Conservation (phyloP, 495 filamentous ascomycete genomes). For the Penicilliopsis zonata region DNA sequence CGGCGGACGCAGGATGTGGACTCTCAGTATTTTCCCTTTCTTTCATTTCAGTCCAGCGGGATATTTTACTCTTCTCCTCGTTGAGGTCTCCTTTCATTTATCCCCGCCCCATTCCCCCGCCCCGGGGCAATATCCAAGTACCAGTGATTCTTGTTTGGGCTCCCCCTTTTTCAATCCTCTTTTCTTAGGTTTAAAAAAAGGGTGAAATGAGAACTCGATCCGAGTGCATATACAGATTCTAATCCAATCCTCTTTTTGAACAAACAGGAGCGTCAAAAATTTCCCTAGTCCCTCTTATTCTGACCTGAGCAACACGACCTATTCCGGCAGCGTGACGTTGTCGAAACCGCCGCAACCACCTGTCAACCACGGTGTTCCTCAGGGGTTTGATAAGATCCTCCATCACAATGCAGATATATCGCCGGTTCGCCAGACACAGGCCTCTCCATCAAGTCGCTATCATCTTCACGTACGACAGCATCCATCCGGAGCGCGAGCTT, state of each 20-base stretch:
- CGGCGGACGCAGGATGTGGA: conserved; percentile 23
- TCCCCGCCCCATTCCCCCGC: too few species aligned
- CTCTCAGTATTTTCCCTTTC: conserved; percentile 26
- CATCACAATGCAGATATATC: conserved; percentile 21
- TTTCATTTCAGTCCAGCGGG: conserved; percentile 9
- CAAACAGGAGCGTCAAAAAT: conserved; percentile 19
- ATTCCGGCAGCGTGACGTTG: conserved; percentile 5
- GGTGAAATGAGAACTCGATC: too few species aligned
- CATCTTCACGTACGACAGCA: conserved; percentile 76
- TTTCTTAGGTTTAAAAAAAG: too few species aligned
- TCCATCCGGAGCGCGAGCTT: conserved; percentile 78
- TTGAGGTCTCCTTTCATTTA: background rate
- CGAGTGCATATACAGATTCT: too few species aligned
- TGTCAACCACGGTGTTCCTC: conserved; percentile 19
- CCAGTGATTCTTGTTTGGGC: too few species aligned
- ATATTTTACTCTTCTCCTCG: conserved; percentile 3
- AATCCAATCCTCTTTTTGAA: too few species aligned
- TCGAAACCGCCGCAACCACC: conserved; percentile 4
- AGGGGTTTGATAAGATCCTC: conserved; percentile 30
- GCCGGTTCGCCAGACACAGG: conserved; percentile 10
- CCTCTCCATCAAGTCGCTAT: conserved; percentile 29
- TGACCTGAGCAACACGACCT: conserved; percentile 16
- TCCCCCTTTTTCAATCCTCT: too few species aligned
- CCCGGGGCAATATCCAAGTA: too few species aligned
- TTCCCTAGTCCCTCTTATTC: conserved; percentile 24